Evolutionary conservation across 805 yeast species (phyloP).

Genomic region (Spathaspora boniae): DNA sequence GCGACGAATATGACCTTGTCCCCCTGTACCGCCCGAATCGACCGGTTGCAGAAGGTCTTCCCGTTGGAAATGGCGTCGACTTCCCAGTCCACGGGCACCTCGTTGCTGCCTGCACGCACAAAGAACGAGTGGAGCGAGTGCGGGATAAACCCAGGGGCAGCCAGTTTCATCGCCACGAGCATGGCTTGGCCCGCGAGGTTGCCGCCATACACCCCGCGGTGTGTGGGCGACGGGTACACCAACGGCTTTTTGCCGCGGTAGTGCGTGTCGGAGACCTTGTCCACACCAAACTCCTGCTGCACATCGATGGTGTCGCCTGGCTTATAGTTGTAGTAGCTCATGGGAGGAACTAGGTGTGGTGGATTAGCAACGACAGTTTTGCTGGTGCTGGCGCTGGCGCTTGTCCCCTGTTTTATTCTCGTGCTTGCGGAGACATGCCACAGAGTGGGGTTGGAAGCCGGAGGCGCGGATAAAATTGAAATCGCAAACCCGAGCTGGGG

Average conservation of each 20-base stretch:
- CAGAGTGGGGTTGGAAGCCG: too few relatives aligned
- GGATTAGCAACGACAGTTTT: too few relatives aligned
- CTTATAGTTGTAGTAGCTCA: slow-evolving; percentile 5
- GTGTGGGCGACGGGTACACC: slow-evolving; percentile 20
- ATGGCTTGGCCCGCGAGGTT: slow-evolving; percentile 34
- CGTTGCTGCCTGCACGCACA: slow-evolving; percentile 18
- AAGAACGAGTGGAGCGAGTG: slow-evolving; percentile 35
- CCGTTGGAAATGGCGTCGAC: slow-evolving; percentile 33
- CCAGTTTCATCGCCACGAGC: slow-evolving; percentile 26
- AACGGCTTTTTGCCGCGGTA: slow-evolving; percentile 20
- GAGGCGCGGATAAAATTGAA: too few relatives aligned
- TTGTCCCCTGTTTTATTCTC: too few relatives aligned
- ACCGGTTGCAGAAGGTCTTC: slow-evolving; percentile 31
- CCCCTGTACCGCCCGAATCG: slow-evolving; percentile 23
- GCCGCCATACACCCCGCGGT: slow-evolving; percentile 34
- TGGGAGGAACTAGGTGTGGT: too few relatives aligned
- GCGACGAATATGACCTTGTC: slow-evolving; percentile 25
- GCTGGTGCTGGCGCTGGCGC: too few relatives aligned
- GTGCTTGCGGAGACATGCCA: too few relatives aligned
- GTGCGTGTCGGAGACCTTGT: slow-evolving; percentile 11
- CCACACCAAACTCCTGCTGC: slow-evolving; percentile 18
- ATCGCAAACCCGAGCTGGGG: too few relatives aligned
- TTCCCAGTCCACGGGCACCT: slow-evolving; percentile 23
- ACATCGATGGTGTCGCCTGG: slow-evolving; percentile 11
- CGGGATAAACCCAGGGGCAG: slow-evolving; percentile 29